These are phyloP conservation scores for Fusarium nematophilum DNA, from an alignment of 2,329 filamentous ascomycete species.

Conservation along the genomic window DNA sequence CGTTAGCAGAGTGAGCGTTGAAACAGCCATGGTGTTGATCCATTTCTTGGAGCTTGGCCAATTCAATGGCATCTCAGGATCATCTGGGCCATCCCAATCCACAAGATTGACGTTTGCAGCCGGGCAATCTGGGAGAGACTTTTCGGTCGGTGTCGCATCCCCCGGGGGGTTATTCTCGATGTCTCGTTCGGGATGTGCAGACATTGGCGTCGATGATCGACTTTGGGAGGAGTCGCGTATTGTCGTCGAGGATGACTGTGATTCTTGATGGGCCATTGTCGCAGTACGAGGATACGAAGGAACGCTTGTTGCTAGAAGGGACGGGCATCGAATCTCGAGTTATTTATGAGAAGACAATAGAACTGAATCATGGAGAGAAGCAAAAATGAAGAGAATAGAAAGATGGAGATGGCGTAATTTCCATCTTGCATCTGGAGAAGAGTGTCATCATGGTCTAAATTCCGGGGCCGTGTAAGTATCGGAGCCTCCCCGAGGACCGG, in stretches of 20 bases:
- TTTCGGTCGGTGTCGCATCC: not conserved
- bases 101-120: not conserved
- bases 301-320: no score
- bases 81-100: slow-evolving; percentile 8
- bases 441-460: no score
- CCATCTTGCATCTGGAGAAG: no score
- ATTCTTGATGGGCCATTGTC: no score
- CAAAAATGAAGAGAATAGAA: no score
- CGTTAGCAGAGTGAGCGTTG: not conserved
- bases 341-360: no score
- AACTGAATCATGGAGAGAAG: no score
- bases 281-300: no score
- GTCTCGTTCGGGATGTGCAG: not conserved
- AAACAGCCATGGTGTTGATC: not conserved
- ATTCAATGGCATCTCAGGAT: slow-evolving; percentile 4
- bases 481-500: no score
- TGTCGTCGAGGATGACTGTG: not conserved
- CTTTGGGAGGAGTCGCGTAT: not conserved
- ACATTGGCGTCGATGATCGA: not conserved
- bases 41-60: slow-evolving; percentile 1
- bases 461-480: no score
- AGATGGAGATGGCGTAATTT: no score
- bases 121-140: not conserved
- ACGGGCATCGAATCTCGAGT: no score
- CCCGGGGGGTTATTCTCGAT: not conserved